phyloP scores from a whole-genome alignment of 805 yeast species.

The Candida orba region DNA sequence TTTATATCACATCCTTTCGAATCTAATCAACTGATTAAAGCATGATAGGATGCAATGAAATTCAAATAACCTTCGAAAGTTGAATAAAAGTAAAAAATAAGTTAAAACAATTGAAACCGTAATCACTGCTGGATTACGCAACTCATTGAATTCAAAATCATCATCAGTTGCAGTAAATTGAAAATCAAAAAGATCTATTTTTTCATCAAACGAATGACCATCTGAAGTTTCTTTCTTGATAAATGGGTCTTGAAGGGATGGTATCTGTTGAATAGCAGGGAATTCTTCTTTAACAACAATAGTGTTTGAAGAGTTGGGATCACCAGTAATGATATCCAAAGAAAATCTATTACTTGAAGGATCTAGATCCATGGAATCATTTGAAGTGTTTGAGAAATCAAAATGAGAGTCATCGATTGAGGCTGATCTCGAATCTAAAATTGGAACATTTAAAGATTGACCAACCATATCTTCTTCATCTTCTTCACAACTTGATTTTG shows the following conservation, averaged over 20 bases:
- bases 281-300: slow-evolving; percentile 12
- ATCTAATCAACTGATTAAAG: slow-evolving; percentile 4
- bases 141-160: slow-evolving; percentile 32
- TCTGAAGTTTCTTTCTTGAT: slow-evolving; percentile 9
- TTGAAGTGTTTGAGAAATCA: slow-evolving; percentile 7
- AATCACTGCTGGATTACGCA: slow-evolving; percentile 42
- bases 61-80: background rate
- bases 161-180: slow-evolving; percentile 21
- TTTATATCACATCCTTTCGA: slow-evolving; percentile 7
- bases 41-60: slow-evolving; percentile 3
- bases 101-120: slow-evolving; percentile 15
- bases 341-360: slow-evolving; percentile 20
- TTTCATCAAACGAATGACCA: slow-evolving; percentile 8
- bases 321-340: slow-evolving; percentile 17
- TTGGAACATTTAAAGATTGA: slow-evolving; percentile 8
- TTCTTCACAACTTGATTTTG: slow-evolving; percentile 9
- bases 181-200: slow-evolving; percentile 14
- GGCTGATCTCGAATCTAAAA: slow-evolving; percentile 11
- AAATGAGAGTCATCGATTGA: slow-evolving; percentile 8
- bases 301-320: slow-evolving; percentile 1
- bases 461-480: slow-evolving; percentile 3
- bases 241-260: slow-evolving; percentile 4
- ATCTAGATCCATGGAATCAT: slow-evolving; percentile 7
- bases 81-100: background rate
- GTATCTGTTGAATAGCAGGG: background rate